Evolutionary conservation across 495 filamentous ascomycete species (phyloP).

Genomic region (Lasiosphaeria miniovina): DNA sequence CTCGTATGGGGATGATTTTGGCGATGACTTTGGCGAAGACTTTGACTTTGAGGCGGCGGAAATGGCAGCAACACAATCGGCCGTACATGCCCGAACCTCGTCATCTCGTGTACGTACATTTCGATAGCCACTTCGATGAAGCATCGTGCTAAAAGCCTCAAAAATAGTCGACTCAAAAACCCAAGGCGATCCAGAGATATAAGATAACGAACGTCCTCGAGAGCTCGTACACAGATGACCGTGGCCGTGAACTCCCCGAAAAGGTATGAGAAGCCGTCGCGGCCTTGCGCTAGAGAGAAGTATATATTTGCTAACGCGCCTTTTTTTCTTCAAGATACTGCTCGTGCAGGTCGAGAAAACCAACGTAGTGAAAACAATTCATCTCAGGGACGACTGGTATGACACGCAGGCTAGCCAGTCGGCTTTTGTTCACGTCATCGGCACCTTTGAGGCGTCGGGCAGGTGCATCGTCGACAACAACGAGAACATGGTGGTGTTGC

Average conservation of each 20-base stretch:
- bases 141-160: slow-evolving; percentile 30
- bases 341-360: slow-evolving; percentile 71
- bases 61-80: slow-evolving; percentile 52
- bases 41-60: slow-evolving; percentile 66
- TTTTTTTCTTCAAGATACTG: slow-evolving; percentile 60
- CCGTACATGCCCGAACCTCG: slow-evolving; percentile 20
- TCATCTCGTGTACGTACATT: slow-evolving; percentile 51
- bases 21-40: slow-evolving; percentile 66
- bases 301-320: slow-evolving; percentile 1
- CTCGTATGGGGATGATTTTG: slow-evolving; percentile 40
- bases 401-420: slow-evolving; percentile 71
- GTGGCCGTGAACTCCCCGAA: slow-evolving; percentile 60
- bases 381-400: slow-evolving; percentile 80
- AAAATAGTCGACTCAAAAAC: slow-evolving; percentile 51
- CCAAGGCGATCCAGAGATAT: slow-evolving; percentile 77
- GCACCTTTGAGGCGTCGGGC: slow-evolving; percentile 64
- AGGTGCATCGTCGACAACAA: slow-evolving; percentile 72
- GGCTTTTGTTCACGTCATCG: slow-evolving; percentile 80
- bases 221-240: slow-evolving; percentile 58
- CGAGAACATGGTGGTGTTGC: slow-evolving; percentile 82
- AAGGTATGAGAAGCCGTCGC: slow-evolving; percentile 53
- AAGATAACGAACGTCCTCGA: slow-evolving; percentile 68
- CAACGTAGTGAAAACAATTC: slow-evolving; percentile 61
- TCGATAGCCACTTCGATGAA: slow-evolving; percentile 18
- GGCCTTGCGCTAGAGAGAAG: background rate